A percentile compares a stretch with the other conserved stretches of the same genome.
phyloP scores from a whole-genome alignment of 2,329 filamentous ascomycete genomes.

The Aspergillus amoenus region DNA sequence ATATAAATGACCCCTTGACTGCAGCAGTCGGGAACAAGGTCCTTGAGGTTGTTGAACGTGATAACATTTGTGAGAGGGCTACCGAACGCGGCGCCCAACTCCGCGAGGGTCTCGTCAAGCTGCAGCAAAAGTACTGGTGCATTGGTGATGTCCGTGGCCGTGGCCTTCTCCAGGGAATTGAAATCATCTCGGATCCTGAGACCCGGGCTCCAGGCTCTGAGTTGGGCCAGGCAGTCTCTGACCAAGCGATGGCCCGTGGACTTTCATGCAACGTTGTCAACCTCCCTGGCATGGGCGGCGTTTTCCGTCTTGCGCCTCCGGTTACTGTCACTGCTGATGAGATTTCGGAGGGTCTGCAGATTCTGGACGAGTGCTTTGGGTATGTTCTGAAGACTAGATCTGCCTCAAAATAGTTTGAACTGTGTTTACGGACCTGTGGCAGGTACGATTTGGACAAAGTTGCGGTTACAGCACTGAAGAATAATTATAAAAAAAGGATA shows the following conservation, averaged over 20 bases:
- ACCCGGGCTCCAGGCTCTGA: constrained; percentile 51
- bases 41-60: constrained; percentile 60
- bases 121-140: constrained; percentile 56
- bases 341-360: constrained; percentile 51
- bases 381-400: constrained; percentile 9
- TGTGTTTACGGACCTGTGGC: not conserved
- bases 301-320: constrained; percentile 61
- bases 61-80: constrained; percentile 52
- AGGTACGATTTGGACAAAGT: too few species aligned
- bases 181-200: constrained; percentile 54
- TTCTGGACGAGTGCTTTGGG: constrained; percentile 58
- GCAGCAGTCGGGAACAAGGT: constrained; percentile 62
- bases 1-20: constrained; percentile 62
- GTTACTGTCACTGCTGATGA: constrained; percentile 56
- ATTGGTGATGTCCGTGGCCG: constrained; percentile 62
- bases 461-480: too few species aligned
- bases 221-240: constrained; percentile 50
- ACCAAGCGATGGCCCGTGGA: constrained; percentile 52
- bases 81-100: constrained; percentile 47
- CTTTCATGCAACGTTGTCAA: constrained; percentile 59
- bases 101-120: constrained; percentile 46
- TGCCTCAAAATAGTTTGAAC: not conserved
- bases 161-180: constrained; percentile 58
- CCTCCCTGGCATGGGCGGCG: constrained; percentile 55
- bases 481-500: too few species aligned